Conservation (phyloP, 225 moss, liverwort and hornwort genomes). For the Polytrichum formosum region DNA sequence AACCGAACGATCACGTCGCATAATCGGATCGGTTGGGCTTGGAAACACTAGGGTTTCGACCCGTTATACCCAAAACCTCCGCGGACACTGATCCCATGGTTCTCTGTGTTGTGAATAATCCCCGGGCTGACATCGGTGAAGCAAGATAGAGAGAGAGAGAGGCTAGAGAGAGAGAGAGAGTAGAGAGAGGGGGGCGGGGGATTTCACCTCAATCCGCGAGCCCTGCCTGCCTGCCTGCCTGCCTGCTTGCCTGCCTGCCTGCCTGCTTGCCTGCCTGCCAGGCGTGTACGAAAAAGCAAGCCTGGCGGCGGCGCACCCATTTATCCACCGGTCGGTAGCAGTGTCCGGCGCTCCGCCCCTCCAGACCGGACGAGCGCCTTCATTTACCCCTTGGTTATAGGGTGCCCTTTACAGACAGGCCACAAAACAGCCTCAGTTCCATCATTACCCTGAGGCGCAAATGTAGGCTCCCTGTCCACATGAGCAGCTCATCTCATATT, state of each 20-base stretch:
- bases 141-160: neutral
- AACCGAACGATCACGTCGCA: too few relatives aligned
- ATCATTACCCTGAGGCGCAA: too few relatives aligned
- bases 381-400: neutral
- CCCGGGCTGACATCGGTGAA: neutral
- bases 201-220: neutral
- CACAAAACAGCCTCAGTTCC: too few relatives aligned
- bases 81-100: too few relatives aligned
- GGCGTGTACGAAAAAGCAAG: conserved; percentile 3
- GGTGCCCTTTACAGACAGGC: conserved; percentile 1
- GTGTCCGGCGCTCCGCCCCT: neutral
- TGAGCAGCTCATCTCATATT: too few relatives aligned
- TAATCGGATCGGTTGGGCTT: too few relatives aligned
- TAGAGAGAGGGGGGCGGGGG: too few relatives aligned
- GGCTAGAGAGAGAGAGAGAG: neutral
- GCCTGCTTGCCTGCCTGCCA: neutral
- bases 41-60: too few relatives aligned
- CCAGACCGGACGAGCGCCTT: neutral
- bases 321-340: conserved; percentile 1
- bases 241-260: neutral
- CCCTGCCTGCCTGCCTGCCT: neutral
- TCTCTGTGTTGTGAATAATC: too few relatives aligned
- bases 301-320: conserved; percentile 1
- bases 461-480: too few relatives aligned
- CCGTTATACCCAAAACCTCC: too few relatives aligned